Evolutionary conservation across 306 rosid species (phyloP).

Genomic region (Cyamopsis tetragonoloba): DNA sequence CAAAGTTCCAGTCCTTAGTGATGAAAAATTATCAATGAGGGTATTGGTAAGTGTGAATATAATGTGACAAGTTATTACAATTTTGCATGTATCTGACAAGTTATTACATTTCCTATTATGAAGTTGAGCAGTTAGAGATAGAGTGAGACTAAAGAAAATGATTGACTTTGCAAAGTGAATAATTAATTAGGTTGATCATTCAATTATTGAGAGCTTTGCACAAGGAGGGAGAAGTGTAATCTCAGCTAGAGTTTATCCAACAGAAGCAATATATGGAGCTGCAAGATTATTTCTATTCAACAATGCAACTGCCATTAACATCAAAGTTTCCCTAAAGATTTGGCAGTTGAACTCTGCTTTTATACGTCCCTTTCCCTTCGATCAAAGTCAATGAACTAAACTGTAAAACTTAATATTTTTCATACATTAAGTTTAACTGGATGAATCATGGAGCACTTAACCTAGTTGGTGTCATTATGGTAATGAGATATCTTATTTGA

Average conservation of each 20-base stretch:
- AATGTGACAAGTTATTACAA: too few relatives aligned
- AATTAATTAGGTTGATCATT: conserved; percentile 77
- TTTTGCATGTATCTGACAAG: not conserved
- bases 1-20: conserved; percentile 54
- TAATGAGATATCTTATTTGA: too few relatives aligned
- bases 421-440: too few relatives aligned
- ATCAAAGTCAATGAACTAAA: conserved; percentile 13
- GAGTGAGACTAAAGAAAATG: too few relatives aligned
- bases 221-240: conserved; percentile 73
- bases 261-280: conserved; percentile 73
- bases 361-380: conserved; percentile 52
- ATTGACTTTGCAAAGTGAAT: not conserved
- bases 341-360: conserved; percentile 70
- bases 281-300: conserved; percentile 68
- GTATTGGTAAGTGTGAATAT: conserved; percentile 48
- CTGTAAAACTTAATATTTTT: too few relatives aligned
- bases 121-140: too few relatives aligned
- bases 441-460: too few relatives aligned
- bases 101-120: not conserved
- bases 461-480: too few relatives aligned
- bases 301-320: conserved; percentile 57
- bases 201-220: conserved; percentile 74
- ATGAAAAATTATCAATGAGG: conserved; percentile 57
- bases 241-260: conserved; percentile 63
- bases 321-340: conserved; percentile 50